Conservation (phyloP, 1,284 basidiomycete species). For the Tetrapyrgos nigripes region DNA sequence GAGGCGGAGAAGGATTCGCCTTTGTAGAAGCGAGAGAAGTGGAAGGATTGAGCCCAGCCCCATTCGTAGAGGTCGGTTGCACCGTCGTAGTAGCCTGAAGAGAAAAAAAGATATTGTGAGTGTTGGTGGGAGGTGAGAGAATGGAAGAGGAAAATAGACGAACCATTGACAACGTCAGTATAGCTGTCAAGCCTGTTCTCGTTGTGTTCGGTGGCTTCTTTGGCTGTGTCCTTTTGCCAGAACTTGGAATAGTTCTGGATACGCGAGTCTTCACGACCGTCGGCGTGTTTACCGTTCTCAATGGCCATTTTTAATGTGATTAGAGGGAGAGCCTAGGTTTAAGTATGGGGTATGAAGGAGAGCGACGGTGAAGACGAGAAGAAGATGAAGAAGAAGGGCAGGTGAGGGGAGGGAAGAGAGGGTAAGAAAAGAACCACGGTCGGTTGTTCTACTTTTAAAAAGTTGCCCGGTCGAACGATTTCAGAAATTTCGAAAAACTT, state of each 20-base stretch:
- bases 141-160: slow-evolving; percentile 25
- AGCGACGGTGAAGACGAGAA: background rate
- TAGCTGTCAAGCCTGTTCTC: slow-evolving; percentile 86
- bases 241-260: slow-evolving; percentile 94
- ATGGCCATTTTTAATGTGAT: slow-evolving; percentile 17
- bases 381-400: background rate
- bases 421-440: too few species aligned
- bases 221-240: slow-evolving; percentile 88
- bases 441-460: too few species aligned
- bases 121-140: slow-evolving; percentile 11
- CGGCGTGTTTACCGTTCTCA: slow-evolving; percentile 39
- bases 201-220: slow-evolving; percentile 76
- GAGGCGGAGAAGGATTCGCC: slow-evolving; percentile 89
- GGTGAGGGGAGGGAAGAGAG: too few species aligned
- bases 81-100: slow-evolving; percentile 91
- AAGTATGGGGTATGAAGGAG: background rate
- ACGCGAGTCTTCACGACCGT: slow-evolving; percentile 83
- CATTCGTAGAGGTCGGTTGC: slow-evolving; percentile 99
- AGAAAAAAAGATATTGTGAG: background rate
- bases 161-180: slow-evolving; percentile 94
- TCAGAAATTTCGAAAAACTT: too few species aligned
- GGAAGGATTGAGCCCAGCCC: slow-evolving; percentile 94
- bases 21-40: slow-evolving; percentile 98
- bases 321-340: too few species aligned
- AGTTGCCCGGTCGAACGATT: too few species aligned